Percentiles rank a stretch among this genome's conserved stretches.
phyloP scores from a whole-genome alignment of 208 protist genomes.

The Acanthamoeba polyphaga region DNA sequence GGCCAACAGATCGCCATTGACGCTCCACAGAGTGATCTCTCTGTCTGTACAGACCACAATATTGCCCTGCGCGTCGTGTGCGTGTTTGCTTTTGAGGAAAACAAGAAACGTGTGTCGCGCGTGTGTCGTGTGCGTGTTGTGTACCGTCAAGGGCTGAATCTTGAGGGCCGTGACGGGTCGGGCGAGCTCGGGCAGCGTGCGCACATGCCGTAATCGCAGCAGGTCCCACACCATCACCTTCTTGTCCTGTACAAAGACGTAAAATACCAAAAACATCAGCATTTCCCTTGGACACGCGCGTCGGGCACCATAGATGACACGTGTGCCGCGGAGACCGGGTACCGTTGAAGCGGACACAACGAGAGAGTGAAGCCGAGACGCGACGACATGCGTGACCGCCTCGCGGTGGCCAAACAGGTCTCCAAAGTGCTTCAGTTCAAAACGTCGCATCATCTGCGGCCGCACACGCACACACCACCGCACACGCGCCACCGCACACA shows the following conservation, averaged over 20 bases:
- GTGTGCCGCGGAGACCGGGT: background rate
- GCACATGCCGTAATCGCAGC: constrained; percentile 38
- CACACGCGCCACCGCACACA: no score
- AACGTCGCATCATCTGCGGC: background rate
- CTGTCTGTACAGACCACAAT: constrained; percentile 66
- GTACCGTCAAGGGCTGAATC: constrained; percentile 43
- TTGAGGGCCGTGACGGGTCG: constrained; percentile 39
- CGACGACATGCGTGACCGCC: constrained; percentile 33
- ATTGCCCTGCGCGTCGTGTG: constrained; percentile 38
- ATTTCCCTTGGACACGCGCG: background rate
- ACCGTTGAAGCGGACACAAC: constrained; percentile 30
- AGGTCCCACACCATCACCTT: constrained; percentile 53
- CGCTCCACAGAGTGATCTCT: constrained; percentile 57
- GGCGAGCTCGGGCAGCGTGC: background rate
- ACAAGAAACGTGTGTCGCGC: no score
- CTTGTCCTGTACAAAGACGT: background rate
- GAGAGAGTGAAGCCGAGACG: constrained; percentile 8
- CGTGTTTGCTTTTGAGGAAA: no score
- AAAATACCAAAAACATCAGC: background rate
- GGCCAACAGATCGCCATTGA: constrained; percentile 57
- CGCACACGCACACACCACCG: background rate
- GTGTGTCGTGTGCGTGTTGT: background rate
- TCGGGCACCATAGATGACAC: background rate
- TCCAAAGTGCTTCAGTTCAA: background rate
- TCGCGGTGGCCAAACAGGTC: constrained; percentile 38